Conservation (phyloP, 257 asterid genomes). For the Solanum bulbocastanum region DNA sequence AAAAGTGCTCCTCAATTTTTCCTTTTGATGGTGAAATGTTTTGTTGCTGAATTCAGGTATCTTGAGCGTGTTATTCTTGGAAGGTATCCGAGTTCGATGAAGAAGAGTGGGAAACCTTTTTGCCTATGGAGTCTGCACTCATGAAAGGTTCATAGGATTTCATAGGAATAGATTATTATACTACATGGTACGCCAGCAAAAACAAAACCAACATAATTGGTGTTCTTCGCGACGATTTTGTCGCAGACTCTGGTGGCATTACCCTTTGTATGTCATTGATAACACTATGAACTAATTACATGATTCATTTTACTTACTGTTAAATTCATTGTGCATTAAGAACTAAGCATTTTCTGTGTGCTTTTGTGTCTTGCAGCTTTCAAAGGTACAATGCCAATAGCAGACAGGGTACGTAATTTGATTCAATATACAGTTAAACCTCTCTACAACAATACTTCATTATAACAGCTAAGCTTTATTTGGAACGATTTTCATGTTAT, state of each 20-base stretch:
- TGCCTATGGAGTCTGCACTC: neutral
- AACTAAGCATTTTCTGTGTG: neutral
- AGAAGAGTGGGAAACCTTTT: neutral
- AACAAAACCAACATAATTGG: slow-evolving; percentile 35
- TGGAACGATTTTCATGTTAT: neutral
- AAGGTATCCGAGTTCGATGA: neutral
- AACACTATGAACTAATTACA: neutral
- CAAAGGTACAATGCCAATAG: slow-evolving; percentile 22
- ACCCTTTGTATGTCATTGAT: slow-evolving; percentile 38
- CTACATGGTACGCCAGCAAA: slow-evolving; percentile 2
- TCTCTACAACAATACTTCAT: neutral
- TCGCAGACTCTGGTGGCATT: slow-evolving; percentile 46
- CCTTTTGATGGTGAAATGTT: neutral
- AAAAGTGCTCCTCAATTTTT: neutral
- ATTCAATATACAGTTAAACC: neutral
- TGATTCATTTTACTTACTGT: neutral
- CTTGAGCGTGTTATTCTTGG: neutral
- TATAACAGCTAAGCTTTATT: neutral
- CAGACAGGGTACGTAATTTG: slow-evolving; percentile 23
- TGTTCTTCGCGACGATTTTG: slow-evolving; percentile 36
- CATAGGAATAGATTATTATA: slow-evolving; percentile 2
- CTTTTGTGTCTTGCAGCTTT: slow-evolving; percentile 19
- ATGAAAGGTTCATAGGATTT: slow-evolving; percentile 9
- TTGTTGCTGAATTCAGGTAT: slow-evolving; percentile 1
- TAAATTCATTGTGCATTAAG: neutral